These are phyloP conservation scores for Ophiocordyceps camponoti-leonardi DNA, from an alignment of 2,329 filamentous ascomycete genomes.

Conservation along the genomic window DNA sequence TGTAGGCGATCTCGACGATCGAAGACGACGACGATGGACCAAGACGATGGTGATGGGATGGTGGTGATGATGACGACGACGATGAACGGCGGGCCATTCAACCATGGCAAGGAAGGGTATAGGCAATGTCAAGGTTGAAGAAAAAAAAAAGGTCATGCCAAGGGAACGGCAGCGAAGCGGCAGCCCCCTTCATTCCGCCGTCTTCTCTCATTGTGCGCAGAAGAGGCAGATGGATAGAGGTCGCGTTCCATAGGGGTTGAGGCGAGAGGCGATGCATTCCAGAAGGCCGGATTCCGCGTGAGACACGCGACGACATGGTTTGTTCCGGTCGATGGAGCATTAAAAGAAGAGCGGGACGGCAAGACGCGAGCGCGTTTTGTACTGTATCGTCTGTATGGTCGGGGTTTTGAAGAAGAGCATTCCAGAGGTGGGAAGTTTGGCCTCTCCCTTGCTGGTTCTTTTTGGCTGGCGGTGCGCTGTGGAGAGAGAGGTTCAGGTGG, in stretches of 20 bases:
- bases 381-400: no score
- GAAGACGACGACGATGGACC: slow-evolving; percentile 4
- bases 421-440: neutral
- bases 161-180: slow-evolving; percentile 9
- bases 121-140: no score
- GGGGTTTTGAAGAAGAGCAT: neutral
- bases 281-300: slow-evolving; percentile 1
- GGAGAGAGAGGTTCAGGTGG: no score
- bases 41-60: neutral
- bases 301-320: neutral
- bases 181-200: slow-evolving; percentile 19
- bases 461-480: no score
- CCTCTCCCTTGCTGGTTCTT: no score
- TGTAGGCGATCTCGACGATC: slow-evolving; percentile 6
- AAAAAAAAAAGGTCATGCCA: neutral
- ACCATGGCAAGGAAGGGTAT: no score
- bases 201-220: slow-evolving; percentile 9
- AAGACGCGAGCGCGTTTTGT: neutral
- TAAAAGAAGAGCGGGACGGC: neutral
- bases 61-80: neutral
- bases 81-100: neutral
- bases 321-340: no score
- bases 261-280: slow-evolving; percentile 4
- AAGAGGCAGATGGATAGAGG: slow-evolving; percentile 2
- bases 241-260: slow-evolving; percentile 8